Evolutionary conservation across 768 basidiomycete genomes (phyloP).

Genomic region (Ramaria sp.): DNA sequence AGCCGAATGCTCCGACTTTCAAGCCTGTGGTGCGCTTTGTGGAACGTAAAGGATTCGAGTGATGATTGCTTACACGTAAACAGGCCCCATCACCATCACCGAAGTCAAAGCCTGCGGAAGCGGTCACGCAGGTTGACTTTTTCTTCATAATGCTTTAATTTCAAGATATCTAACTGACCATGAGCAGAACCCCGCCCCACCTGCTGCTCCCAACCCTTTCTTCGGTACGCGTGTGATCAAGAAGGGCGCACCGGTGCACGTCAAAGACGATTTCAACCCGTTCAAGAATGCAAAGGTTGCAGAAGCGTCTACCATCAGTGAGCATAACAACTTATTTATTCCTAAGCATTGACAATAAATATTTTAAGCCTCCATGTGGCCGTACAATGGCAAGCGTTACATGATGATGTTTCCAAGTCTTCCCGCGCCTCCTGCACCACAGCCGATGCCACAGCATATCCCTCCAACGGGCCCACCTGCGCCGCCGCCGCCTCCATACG

Average conservation of each 20-base stretch:
- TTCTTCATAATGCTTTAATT: neutral
- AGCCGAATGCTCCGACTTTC: constrained; percentile 67
- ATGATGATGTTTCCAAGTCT: constrained; percentile 61
- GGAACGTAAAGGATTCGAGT: neutral
- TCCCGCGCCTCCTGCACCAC: constrained; percentile 40
- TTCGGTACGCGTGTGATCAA: constrained; percentile 74
- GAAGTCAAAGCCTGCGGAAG: constrained; percentile 47
- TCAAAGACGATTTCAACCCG: constrained; percentile 97
- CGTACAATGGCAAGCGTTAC: constrained; percentile 84
- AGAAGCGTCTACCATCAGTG: constrained; percentile 65
- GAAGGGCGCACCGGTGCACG: constrained; percentile 63
- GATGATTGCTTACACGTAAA: constrained; percentile 17
- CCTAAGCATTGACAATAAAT: no score
- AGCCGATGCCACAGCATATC: constrained; percentile 46
- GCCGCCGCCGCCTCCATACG: constrained; percentile 65
- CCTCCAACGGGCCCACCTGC: constrained; percentile 7
- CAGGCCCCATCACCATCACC: constrained; percentile 41
- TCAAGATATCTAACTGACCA: neutral
- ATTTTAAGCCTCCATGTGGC: constrained; percentile 62
- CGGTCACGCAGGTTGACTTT: constrained; percentile 24
- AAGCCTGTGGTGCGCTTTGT: constrained; percentile 37
- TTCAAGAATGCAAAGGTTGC: constrained; percentile 81
- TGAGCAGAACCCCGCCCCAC: constrained; percentile 12
- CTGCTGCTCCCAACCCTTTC: constrained; percentile 65
- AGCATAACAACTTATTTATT: constrained; percentile 22